Base-by-base conservation (phyloP, 2,329 filamentous ascomycete genomes). In the Fusarium sp. region DNA sequence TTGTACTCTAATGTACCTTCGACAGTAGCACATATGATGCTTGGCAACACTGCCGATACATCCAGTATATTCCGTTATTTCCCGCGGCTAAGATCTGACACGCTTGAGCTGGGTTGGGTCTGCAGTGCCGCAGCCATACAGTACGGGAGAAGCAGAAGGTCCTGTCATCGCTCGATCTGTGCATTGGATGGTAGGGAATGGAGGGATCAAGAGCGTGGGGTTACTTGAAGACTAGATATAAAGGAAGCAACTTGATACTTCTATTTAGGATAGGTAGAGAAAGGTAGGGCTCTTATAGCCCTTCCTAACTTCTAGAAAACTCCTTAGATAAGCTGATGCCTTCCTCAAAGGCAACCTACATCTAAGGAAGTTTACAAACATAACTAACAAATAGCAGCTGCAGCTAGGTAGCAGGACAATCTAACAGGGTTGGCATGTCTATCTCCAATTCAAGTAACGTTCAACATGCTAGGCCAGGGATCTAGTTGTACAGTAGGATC, bases 181-280 rank as follows among this genome's bases (percentile, higher is more conserved):
- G 23, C 38, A 50, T 51, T 28, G 55, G 26, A 38, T 54, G 47
- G 49, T 18, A 45, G 18, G 28, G 13, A 31, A 40, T 36, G 40
- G 38, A n/a, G 16, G 60, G 23, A 53, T 41, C 38, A 57, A 34
- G 45, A 65, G 60, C 63, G 62, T 66, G 62, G 63, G 63, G n/a
- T n/a, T n/a, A n/a, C n/a, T n/a, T n/a, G n/a, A n/a, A n/a, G n/a
- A n/a, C n/a, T n/a, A n/a, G n/a, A n/a, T n/a, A n/a, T n/a, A n/a
- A n/a, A n/a, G n/a, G n/a, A n/a, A n/a, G n/a, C n/a, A n/a, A n/a
- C n/a, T n/a, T n/a, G n/a, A n/a, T n/a, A n/a, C n/a, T n/a, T n/a
- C n/a, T n/a, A n/a, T n/a, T n/a, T n/a, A n/a, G n/a, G n/a, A n/a
- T n/a, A n/a, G n/a, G n/a, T n/a, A n/a, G n/a, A n/a, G n/a, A n/a